These are phyloP conservation scores for Phytophthora ohioensis DNA, from an alignment of 352 stramenopile genomes.

Conservation along the genomic window DNA sequence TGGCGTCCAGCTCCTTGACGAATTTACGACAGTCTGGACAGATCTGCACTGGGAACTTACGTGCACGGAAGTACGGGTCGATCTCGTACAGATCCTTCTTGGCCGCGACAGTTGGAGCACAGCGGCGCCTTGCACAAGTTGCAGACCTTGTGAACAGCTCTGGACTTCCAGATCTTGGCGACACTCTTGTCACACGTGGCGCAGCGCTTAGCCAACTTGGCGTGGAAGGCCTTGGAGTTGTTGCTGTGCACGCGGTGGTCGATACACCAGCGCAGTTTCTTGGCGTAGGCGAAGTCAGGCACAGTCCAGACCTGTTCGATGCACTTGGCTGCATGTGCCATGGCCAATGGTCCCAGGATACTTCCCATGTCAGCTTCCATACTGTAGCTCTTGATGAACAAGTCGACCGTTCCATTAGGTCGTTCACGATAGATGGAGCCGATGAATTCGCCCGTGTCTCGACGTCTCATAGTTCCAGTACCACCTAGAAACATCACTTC, in stretches of 20 bases:
- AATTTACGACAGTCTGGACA: slow-evolving; percentile 40
- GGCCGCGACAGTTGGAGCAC: slow-evolving; percentile 39
- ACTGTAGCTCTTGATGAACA: slow-evolving; percentile 53
- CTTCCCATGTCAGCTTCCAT: slow-evolving; percentile 48
- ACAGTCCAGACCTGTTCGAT: slow-evolving; percentile 48
- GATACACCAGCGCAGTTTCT: slow-evolving; percentile 49
- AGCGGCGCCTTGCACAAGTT: slow-evolving; percentile 40
- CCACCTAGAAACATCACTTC: slow-evolving; percentile 56
- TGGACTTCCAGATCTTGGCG: slow-evolving; percentile 26
- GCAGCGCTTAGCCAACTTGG: slow-evolving; percentile 38
- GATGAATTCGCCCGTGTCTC: slow-evolving; percentile 49
- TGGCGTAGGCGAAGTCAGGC: slow-evolving; percentile 43
- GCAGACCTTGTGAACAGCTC: slow-evolving; percentile 28
- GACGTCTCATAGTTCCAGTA: slow-evolving; percentile 44
- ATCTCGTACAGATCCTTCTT: slow-evolving; percentile 41
- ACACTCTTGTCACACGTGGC: slow-evolving; percentile 28
- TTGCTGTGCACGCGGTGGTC: slow-evolving; percentile 38
- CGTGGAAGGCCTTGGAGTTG: slow-evolving; percentile 33
- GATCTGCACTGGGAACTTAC: slow-evolving; percentile 37
- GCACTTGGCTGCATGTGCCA: slow-evolving; percentile 43
- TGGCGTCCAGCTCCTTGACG: slow-evolving; percentile 36
- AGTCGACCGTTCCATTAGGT: slow-evolving; percentile 42
- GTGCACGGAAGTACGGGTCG: slow-evolving; percentile 35
- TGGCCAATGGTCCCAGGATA: slow-evolving; percentile 39
- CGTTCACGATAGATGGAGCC: slow-evolving; percentile 42